Percentiles rank a stretch among this genome's conserved stretches.
These are phyloP conservation scores for Arachnomyces sp. DNA, from an alignment of 2,329 filamentous ascomycete genomes.

Conservation along the genomic window DNA sequence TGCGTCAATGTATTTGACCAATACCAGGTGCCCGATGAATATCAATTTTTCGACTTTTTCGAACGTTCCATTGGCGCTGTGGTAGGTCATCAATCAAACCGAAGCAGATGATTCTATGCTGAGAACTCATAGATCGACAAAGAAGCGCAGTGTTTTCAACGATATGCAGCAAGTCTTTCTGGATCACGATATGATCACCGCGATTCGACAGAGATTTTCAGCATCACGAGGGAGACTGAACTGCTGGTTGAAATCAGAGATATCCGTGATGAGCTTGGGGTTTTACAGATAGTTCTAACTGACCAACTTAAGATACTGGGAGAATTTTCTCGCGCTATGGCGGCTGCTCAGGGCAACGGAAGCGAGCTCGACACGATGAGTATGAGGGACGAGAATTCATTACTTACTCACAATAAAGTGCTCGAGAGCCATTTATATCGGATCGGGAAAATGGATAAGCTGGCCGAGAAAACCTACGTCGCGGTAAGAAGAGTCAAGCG, in stretches of 20 bases:
- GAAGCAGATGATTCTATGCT: background rate
- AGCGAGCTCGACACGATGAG: background rate
- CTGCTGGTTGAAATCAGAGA: constrained; percentile 58
- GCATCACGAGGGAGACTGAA: constrained; percentile 53
- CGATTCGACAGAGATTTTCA: constrained; percentile 25
- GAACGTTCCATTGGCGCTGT: constrained; percentile 52
- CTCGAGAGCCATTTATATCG: constrained; percentile 25
- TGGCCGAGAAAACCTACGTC: constrained; percentile 14
- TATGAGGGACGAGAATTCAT: constrained; percentile 1
- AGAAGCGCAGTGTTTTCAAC: constrained; percentile 20
- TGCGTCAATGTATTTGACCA: constrained; percentile 55
- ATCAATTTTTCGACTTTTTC: constrained; percentile 61
- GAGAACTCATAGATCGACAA: constrained; percentile 11
- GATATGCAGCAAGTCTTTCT: constrained; percentile 33
- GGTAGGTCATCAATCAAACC: constrained; percentile 3
- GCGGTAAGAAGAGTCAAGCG: background rate
- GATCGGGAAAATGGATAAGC: constrained; percentile 4
- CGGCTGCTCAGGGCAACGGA: constrained; percentile 28
- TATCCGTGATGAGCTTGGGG: constrained; percentile 53
- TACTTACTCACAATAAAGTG: constrained; percentile 17
- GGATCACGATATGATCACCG: constrained; percentile 16
- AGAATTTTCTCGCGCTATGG: constrained; percentile 7
- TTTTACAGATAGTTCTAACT: constrained; percentile 45
- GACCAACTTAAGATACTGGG: constrained; percentile 2
- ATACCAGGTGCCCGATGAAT: constrained; percentile 50